Base-by-base conservation (phyloP, 2,329 filamentous ascomycete genomes). In the Metarhizium album region DNA sequence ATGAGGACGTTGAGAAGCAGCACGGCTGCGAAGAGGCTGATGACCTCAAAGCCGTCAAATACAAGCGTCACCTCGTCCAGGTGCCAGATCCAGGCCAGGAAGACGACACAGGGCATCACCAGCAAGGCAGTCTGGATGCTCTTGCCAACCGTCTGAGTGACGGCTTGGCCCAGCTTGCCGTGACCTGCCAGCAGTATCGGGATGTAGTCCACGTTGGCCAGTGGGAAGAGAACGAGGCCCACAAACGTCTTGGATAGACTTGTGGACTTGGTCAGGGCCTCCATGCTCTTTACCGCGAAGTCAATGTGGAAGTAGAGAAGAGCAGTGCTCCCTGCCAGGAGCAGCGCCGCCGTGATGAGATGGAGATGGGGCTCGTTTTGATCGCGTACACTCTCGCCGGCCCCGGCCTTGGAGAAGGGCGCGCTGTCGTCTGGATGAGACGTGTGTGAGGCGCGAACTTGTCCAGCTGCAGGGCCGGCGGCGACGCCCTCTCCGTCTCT, bases 41-140 rank as follows among this genome's bases (percentile, higher is more conserved):
- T 38, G 4, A 49, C 47, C 40, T 49, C 47, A 38, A 49, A 49
- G 8, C 47, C 47, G 29, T 49, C 22, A 20, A 49, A 43, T 23
- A 49, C 38, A 6, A 49, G n/a, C 7, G 38, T 49, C 23, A 49
- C 47, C 18, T 49, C 35, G 47, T 33, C 38, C 8, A 49, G 20
- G 9, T 20, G 16, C 37, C 38, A 31, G 22, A 18, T 33, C 47
- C 47, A 49, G 16, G 47, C 47, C 6, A 49, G 7, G 9, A 49
- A 6, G 13, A 49, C 45, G 23, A 47, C 23, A 8, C 3, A 22
- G 16, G 31, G 45, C 29, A 38, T 37, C 18, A 47, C 29, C 29
- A 47, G 22, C 11, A 47, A n/a, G 9, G 45, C 45, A 5, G 45
- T 47, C 22, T 47, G 45, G 45, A 47, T 47, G 45, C 45, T 47